Conservation (phyloP, 2,329 filamentous ascomycete genomes). For the Beauveria pseudobassiana region DNA sequence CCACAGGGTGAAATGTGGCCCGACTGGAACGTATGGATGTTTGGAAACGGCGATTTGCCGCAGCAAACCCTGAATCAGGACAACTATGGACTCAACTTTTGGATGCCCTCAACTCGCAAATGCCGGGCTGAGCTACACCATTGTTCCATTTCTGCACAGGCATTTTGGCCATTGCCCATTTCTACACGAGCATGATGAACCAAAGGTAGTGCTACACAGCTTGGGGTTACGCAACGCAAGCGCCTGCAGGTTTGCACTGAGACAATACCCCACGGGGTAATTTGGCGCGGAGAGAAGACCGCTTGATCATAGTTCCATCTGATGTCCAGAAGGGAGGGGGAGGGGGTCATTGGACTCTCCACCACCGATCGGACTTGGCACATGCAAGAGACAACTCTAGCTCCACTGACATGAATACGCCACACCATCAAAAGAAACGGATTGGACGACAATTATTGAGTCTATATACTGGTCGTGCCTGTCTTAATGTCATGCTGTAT, state of each 20-base stretch:
- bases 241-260: not conserved
- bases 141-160: not conserved
- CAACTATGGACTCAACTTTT: constrained; percentile 19
- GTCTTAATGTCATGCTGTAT: not conserved
- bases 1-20: constrained; percentile 6
- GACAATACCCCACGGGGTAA: constrained; percentile 5
- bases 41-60: constrained; percentile 16
- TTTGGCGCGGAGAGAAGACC: constrained; percentile 4
- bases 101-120: constrained; percentile 21
- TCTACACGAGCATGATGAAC: not conserved
- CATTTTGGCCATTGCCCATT: not conserved
- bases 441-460: no score
- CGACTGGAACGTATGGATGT: constrained; percentile 23
- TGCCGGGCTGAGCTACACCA: constrained; percentile 16
- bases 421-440: not conserved
- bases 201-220: not conserved
- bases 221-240: not conserved
- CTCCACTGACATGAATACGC: not conserved
- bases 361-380: not conserved
- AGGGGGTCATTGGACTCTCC: not conserved
- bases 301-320: not conserved
- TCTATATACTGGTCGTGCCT: not conserved
- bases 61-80: constrained; percentile 17
- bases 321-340: not conserved
- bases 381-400: not conserved